Percentiles rank a stretch among this genome's conserved stretches.
Conservation (phyloP, 805 yeast species). For the Barnettozyma sucrosica region DNA sequence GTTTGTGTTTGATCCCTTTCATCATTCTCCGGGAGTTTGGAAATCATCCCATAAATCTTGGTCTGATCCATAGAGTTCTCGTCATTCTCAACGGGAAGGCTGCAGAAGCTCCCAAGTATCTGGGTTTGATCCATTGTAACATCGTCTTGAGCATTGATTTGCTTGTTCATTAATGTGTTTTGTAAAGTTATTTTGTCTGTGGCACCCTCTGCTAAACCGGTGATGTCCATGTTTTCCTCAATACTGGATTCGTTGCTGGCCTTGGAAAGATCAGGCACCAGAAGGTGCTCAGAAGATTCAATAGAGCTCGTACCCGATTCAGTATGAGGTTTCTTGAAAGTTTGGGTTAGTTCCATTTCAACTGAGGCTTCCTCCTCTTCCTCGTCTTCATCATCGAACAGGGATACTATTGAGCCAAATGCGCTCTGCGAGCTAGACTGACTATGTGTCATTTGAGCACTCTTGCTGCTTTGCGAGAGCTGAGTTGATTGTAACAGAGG, state of each 20-base stretch:
- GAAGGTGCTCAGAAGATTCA: background rate
- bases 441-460: background rate
- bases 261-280: background rate
- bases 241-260: conserved; percentile 2
- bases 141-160: conserved; percentile 4
- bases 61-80: background rate
- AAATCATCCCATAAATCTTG: background rate
- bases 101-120: conserved; percentile 7
- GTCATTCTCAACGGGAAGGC: background rate
- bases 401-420: conserved; percentile 24
- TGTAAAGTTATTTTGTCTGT: conserved; percentile 17
- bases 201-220: conserved; percentile 8
- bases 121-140: conserved; percentile 19
- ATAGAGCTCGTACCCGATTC: background rate
- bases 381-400: conserved; percentile 22
- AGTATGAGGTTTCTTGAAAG: conserved; percentile 4
- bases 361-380: conserved; percentile 12
- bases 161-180: conserved; percentile 19
- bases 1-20: background rate
- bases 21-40: background rate
- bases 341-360: conserved; percentile 25
- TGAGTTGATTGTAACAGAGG: conserved; percentile 6
- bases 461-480: conserved; percentile 1
- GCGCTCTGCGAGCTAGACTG: conserved; percentile 16
- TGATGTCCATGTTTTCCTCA: conserved; percentile 23